Percentiles rank a stretch among this genome's conserved stretches.
These are phyloP conservation scores for Alnus glutinosa DNA, from an alignment of 306 rosid species.

Conservation along the genomic window DNA sequence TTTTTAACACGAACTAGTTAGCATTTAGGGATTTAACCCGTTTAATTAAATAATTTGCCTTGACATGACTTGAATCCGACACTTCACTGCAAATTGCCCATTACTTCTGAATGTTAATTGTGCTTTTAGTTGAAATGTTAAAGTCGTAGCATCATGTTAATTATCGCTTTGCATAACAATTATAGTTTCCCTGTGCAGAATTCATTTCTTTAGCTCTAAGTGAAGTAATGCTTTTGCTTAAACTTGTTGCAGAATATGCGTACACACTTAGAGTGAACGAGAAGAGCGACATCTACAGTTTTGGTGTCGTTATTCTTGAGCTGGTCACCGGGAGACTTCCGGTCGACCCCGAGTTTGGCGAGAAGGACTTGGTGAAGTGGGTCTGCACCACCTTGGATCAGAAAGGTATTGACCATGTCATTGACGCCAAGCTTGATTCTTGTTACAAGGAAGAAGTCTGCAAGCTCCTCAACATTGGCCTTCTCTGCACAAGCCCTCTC, in stretches of 20 bases:
- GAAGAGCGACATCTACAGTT: conserved; percentile 93
- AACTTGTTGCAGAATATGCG: conserved; percentile 72
- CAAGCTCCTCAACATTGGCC: conserved; percentile 83
- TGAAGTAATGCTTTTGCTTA: conserved; percentile 16
- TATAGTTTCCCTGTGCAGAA: no score
- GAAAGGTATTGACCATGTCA: conserved; percentile 69
- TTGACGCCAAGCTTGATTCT: conserved; percentile 66
- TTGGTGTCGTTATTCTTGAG: conserved; percentile 88
- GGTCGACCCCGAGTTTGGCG: conserved; percentile 81
- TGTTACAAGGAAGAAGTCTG: conserved; percentile 73
- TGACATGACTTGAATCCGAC: not conserved
- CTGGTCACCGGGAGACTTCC: conserved; percentile 75
- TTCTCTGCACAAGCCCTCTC: conserved; percentile 90
- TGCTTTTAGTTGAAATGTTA: not conserved
- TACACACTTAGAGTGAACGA: conserved; percentile 90
- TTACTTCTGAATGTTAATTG: not conserved
- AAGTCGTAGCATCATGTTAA: not conserved
- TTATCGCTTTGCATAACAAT: not conserved
- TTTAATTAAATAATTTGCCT: no score
- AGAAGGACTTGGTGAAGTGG: conserved; percentile 91
- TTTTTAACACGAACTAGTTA: no score
- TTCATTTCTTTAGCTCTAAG: not conserved
- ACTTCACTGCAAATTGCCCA: no score
- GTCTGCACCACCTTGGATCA: conserved; percentile 77
- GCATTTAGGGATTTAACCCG: no score